Base-by-base conservation (phyloP, 768 basidiomycete species). In the Ramaria rubella region DNA sequence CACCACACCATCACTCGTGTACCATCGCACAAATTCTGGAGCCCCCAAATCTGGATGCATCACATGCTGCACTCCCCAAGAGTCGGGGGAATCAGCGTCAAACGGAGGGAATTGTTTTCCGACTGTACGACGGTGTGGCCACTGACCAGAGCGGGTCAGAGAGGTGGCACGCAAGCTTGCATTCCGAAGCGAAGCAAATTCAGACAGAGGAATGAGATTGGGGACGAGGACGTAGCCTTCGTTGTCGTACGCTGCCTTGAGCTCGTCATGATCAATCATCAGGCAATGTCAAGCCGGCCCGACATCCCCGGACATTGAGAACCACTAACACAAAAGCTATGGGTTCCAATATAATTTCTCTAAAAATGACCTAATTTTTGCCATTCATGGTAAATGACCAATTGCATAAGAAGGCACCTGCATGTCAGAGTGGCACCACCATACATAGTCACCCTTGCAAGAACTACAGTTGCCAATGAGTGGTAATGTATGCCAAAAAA, bases 91-190 rank as follows among this genome's bases (percentile, higher is more conserved):
- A 38, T 62, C 72, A 30, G 77, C 68, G 52, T 77, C 82, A 61
- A 76, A 90, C 0, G 87, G 88, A 3, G 88, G 87, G 59, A 90
- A 90, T 66, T 88, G 86, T 59, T 83, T 85, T 1, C 89, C 88
- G 17, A 90, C 85, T 0, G 81, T 83, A 33, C 88, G 78, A 3
- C 86, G 74, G 61, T 84, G 75, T 0, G 79, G 71, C 88, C 87
- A 90, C 2, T 65, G 58, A 1, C 86, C 86, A 0, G 71, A 51
- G 4, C 87, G 81, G 0, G 86, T 85, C 27, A 73, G 75, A 19
- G 69, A 63, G 23, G 82, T 73, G 3, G 73, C 77, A 21, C 76
- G 69, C 14, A 77, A 76, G 58, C 79, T 80, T 4, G 87, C 85
- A 0, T 64, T 67, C 52, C 71, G 65, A 17, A 89, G 75, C 1